Base-by-base conservation (phyloP, 78 protist genomes). In the Dictyostelium capitatum region DNA sequence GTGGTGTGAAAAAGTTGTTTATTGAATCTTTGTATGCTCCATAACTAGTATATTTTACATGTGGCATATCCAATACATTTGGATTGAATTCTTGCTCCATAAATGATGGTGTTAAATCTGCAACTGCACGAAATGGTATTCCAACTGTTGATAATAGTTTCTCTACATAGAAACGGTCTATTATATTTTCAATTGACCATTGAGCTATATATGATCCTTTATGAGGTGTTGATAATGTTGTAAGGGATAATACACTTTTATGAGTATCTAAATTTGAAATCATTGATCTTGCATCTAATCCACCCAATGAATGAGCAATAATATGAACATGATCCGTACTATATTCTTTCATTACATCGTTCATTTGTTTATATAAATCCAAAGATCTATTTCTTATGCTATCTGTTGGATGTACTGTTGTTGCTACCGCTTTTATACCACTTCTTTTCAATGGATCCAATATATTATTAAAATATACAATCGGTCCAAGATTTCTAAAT, bases 221-320 rank as follows among this genome's bases (percentile, higher is more conserved):
- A 50, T 87, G 93, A 32, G 93, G 93, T 77, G 93, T 87, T 15
- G 80, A 56, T 15, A 87, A 25, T 62, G 93, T 87, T 32, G 93
- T 74, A 28, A 87, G 50, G 30, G 93, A 87, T 15, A 77, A 28
- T 12, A 87, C 67, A 32, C 46, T 46, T 48, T 23, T 25, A 20
- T 32, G 15, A 15, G 74, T 48, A 65, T 87, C 93, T 0, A 87
- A 28, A 28, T 87, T 23, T 51, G n/a, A 20, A 9, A 75, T 77
- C 10, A 77, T n/a, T 51, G 64, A 87, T 64, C 93, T 25, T 12
- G 80, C 59, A 37, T 87, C 93, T 28, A 87, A 57, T 4, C 93
- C 93, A 30, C 93, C 93, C 84, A 87, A 64, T 6, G 78, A 57
- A 17, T 87, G 93, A 1, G 93, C 93, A 7, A 87, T 10, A 20